phyloP scores from a whole-genome alignment of 2,329 filamentous ascomycete species.

The Diaporthe amygdali region DNA sequence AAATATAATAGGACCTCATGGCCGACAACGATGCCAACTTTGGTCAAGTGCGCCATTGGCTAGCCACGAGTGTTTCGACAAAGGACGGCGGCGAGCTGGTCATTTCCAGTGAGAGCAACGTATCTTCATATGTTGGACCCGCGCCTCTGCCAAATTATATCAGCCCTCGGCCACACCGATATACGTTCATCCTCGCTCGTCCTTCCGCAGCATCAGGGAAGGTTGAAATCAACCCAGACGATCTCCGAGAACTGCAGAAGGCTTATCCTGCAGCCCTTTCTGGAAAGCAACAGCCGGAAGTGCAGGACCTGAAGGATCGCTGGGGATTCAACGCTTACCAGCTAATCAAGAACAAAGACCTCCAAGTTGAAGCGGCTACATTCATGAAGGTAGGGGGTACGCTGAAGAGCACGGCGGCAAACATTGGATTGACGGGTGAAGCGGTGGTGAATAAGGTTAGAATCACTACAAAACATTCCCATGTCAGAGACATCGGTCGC shows the following conservation, averaged over 20 bases:
- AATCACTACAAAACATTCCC: accelerated
- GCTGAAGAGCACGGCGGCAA: background rate
- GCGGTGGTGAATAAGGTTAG: background rate
- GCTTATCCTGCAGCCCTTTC: background rate
- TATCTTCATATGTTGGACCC: background rate
- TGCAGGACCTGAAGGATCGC: background rate
- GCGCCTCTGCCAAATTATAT: background rate
- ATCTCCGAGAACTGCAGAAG: background rate
- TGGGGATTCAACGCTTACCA: background rate
- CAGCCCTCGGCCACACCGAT: background rate
- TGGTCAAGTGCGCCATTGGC: background rate
- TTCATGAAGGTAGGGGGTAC: background rate
- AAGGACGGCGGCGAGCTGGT: background rate
- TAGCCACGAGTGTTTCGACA: background rate
- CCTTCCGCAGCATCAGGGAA: background rate
- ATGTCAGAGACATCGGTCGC: background rate
- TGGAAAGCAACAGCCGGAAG: background rate
- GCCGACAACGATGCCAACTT: background rate
- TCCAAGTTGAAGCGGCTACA: background rate
- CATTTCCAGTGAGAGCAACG: background rate
- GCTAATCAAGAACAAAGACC: background rate
- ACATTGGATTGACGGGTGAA: background rate
- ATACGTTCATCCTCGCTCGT: background rate
- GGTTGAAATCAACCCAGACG: background rate
- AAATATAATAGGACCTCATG: background rate